Conservation (phyloP, 768 basidiomycete species). For the Phlebiopsis gigantea region DNA sequence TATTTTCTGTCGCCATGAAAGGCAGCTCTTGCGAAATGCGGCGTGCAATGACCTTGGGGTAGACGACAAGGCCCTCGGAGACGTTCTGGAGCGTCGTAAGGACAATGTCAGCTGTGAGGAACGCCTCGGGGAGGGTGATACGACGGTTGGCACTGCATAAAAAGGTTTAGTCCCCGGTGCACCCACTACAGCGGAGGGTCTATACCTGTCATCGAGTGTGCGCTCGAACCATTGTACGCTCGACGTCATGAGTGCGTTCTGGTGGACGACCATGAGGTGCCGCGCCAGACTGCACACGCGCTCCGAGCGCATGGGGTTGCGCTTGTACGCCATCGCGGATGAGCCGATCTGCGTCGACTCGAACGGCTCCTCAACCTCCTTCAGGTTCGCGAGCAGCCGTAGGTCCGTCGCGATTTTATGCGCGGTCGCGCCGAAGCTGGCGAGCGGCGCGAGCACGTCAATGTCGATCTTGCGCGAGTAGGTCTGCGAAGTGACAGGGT, state of each 20-base stretch:
- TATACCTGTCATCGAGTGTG: conserved; percentile 90
- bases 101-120: conserved; percentile 94
- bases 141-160: conserved; percentile 83
- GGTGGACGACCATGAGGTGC: conserved; percentile 93
- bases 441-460: conserved; percentile 86
- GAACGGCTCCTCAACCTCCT: conserved; percentile 99
- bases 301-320: conserved; percentile 99
- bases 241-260: conserved; percentile 93
- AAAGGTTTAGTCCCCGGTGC: background rate
- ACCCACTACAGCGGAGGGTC: background rate
- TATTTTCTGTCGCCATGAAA: conserved; percentile 99
- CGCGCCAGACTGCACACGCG: conserved; percentile 94
- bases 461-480: conserved; percentile 97
- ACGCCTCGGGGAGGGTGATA: conserved; percentile 94
- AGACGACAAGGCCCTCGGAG: conserved; percentile 98
- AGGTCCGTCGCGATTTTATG: conserved; percentile 98
- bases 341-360: conserved; percentile 98
- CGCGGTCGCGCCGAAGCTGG: conserved; percentile 88
- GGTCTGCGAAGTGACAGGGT: conserved; percentile 97
- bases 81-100: conserved; percentile 95
- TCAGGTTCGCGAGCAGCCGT: conserved; percentile 88
- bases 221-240: conserved; percentile 98
- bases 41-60: conserved; percentile 91
- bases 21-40: conserved; percentile 93
- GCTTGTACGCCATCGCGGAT: conserved; percentile 98